Conservation (phyloP, 1,139 yeast species). For the Yamadazyma membranifaciens region DNA sequence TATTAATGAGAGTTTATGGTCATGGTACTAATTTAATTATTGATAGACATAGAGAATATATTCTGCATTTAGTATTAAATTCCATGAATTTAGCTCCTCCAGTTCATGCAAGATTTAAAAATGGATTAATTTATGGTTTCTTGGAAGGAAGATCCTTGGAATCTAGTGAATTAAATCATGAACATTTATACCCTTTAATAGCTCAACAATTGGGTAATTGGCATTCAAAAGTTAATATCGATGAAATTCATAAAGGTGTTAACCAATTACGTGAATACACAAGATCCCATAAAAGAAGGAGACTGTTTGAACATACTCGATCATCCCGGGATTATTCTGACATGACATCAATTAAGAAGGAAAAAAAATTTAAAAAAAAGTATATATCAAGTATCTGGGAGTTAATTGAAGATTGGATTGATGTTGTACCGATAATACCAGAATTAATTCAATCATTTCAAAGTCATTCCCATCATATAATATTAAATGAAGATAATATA, state of each 20-base stretch:
- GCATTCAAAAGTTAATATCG: constrained; percentile 52
- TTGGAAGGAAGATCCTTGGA: constrained; percentile 63
- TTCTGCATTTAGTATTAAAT: constrained; percentile 64
- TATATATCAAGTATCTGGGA: constrained; percentile 56
- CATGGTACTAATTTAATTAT: constrained; percentile 72
- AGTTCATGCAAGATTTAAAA: constrained; percentile 65
- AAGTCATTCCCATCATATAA: constrained; percentile 21
- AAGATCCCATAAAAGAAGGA: constrained; percentile 17
- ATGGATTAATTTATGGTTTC: constrained; percentile 74
- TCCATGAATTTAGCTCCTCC: constrained; percentile 67
- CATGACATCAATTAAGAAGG: constrained; percentile 14
- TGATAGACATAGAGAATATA: constrained; percentile 74
- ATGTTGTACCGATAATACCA: constrained; percentile 51
- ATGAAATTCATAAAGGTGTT: constrained; percentile 52
- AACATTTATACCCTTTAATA: constrained; percentile 52
- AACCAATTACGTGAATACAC: constrained; percentile 40
- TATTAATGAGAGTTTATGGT: constrained; percentile 73
- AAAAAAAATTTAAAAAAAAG: constrained; percentile 24
- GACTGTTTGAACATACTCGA: constrained; percentile 9
- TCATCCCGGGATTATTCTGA: constrained; percentile 4
- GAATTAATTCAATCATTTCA: constrained; percentile 43
- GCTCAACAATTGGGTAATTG: constrained; percentile 72
- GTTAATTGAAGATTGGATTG: constrained; percentile 60
- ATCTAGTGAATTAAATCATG: constrained; percentile 53
- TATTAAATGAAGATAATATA: constrained; percentile 30